Percentiles rank a stretch among this genome's conserved stretches.
Conservation (phyloP, 306 rosid genomes). For the Ormosia semicastrata region DNA sequence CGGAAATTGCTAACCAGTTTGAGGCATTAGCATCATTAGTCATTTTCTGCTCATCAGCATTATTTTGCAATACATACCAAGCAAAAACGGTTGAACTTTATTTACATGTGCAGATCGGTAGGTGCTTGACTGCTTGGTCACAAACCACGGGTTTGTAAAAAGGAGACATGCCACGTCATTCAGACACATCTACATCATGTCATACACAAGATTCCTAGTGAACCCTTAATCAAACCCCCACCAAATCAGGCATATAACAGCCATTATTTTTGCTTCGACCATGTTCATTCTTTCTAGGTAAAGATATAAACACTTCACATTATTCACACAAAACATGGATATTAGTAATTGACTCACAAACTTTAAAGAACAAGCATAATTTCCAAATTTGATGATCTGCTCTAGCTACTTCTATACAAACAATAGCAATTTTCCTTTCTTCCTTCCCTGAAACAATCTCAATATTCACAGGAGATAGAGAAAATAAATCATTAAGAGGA, state of each 20-base stretch:
- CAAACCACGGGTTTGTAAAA: background rate
- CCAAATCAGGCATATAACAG: background rate
- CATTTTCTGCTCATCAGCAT: too few species aligned
- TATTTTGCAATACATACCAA: too few species aligned
- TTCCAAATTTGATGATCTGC: background rate
- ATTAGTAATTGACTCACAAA: background rate
- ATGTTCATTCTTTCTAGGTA: background rate
- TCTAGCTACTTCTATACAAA: background rate
- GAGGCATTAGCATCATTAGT: too few species aligned
- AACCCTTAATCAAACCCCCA: background rate
- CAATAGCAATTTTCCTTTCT: background rate
- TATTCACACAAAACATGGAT: background rate
- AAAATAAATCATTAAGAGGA: conserved; percentile 9
- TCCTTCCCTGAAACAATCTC: background rate
- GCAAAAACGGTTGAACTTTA: too few species aligned
- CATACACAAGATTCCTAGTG: background rate
- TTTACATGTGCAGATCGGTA: background rate
- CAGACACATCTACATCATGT: background rate
- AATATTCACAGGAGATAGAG: background rate
- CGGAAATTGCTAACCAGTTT: too few species aligned
- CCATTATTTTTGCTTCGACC: background rate
- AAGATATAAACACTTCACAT: background rate
- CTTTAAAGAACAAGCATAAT: background rate
- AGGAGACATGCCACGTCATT: background rate
- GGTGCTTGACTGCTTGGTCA: background rate